These are phyloP conservation scores for Ogataea polymorpha DNA, from an alignment of 805 yeast genomes.

Conservation along the genomic window DNA sequence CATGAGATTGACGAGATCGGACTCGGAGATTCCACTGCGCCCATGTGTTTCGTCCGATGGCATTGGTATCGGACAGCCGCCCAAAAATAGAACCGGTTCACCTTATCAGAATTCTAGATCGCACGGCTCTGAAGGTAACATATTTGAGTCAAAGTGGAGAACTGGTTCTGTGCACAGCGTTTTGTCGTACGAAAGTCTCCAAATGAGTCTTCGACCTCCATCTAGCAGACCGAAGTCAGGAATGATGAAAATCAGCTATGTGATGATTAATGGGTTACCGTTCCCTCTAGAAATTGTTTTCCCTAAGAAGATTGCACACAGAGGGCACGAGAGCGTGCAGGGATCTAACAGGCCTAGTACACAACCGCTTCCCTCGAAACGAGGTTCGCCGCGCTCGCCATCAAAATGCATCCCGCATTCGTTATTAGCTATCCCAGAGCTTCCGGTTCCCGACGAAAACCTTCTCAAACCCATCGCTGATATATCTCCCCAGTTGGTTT, in stretches of 20 bases:
- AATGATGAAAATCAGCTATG: conserved; percentile 14
- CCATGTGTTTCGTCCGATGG: conserved; percentile 1
- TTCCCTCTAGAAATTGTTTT: conserved; percentile 28
- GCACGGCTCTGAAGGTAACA: conserved; percentile 2
- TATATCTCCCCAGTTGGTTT: conserved; percentile 4
- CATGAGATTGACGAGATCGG: not conserved
- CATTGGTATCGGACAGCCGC: not conserved
- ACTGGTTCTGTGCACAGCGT: conserved; percentile 7
- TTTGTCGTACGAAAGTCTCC: conserved; percentile 6
- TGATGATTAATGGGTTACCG: conserved; percentile 28
- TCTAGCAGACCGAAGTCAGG: conserved; percentile 6
- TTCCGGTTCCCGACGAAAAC: not conserved
- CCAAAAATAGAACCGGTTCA: not conserved
- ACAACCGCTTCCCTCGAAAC: conserved; percentile 2
- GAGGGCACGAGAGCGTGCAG: not conserved
- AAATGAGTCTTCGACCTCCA: conserved; percentile 1
- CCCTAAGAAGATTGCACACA: conserved; percentile 27
- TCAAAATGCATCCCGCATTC: conserved; percentile 7
- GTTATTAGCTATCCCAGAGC: conserved; percentile 9
- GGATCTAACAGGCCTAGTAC: conserved; percentile 4
- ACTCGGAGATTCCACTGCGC: not conserved
- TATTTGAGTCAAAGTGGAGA: not conserved
- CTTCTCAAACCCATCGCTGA: not conserved
- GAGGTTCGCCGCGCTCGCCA: not conserved
- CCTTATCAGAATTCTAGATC: not conserved